Percentiles rank a stretch among this genome's conserved stretches.
These are phyloP conservation scores for Zelonia costaricensis DNA, from an alignment of 208 protist genomes.

Conservation along the genomic window DNA sequence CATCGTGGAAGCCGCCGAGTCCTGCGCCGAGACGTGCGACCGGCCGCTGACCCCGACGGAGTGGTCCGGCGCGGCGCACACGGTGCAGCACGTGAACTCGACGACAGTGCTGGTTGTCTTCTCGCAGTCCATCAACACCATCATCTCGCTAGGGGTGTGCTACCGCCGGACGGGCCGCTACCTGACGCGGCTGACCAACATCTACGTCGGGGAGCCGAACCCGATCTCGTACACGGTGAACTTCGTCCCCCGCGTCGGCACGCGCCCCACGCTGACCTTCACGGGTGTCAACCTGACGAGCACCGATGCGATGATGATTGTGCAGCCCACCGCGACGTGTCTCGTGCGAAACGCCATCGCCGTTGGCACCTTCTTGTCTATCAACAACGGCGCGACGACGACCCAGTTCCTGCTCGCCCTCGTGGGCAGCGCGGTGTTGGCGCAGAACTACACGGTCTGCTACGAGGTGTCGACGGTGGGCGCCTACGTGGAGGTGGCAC, in stretches of 20 bases:
- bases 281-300: constrained; percentile 51
- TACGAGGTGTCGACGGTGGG: constrained; percentile 54
- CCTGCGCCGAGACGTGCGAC: constrained; percentile 80
- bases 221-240: constrained; percentile 64
- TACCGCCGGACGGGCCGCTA: constrained; percentile 67
- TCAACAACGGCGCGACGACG: constrained; percentile 24
- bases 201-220: constrained; percentile 65
- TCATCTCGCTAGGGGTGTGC: constrained; percentile 68
- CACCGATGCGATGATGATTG: constrained; percentile 66
- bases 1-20: constrained; percentile 43
- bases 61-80: constrained; percentile 46
- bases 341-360: constrained; percentile 48
- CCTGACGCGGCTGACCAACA: constrained; percentile 53
- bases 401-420: constrained; percentile 55
- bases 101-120: constrained; percentile 55
- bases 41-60: constrained; percentile 40
- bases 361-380: constrained; percentile 36
- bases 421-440: constrained; percentile 23
- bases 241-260: constrained; percentile 81
- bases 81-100: constrained; percentile 38
- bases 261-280: constrained; percentile 74
- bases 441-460: constrained; percentile 70
- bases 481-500: constrained; percentile 57
- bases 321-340: constrained; percentile 46
- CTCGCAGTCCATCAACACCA: constrained; percentile 26